Evolutionary conservation across 345 rosid species (phyloP).

Genomic region (Bretschneidera sinensis): DNA sequence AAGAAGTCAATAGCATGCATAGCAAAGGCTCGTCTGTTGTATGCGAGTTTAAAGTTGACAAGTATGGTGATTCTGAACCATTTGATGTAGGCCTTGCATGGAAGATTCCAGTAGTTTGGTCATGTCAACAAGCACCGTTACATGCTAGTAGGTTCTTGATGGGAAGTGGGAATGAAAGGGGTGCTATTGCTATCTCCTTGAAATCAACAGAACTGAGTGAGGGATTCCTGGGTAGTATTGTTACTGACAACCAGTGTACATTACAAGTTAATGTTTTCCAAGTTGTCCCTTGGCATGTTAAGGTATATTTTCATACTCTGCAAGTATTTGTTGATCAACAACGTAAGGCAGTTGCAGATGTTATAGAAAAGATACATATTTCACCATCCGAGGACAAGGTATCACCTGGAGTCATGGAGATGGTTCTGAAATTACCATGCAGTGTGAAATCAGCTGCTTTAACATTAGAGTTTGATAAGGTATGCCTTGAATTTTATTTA

Average conservation of each 20-base stretch:
- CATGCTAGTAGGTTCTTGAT: slow-evolving; percentile 78
- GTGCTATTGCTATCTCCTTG: slow-evolving; percentile 85
- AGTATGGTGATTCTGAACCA: slow-evolving; percentile 45
- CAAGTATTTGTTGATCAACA: slow-evolving; percentile 70
- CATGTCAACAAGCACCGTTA: slow-evolving; percentile 63
- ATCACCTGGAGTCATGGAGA: slow-evolving; percentile 91
- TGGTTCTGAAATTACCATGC: slow-evolving; percentile 78
- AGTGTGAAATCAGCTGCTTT: slow-evolving; percentile 64
- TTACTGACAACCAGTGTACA: slow-evolving; percentile 33
- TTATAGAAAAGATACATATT: slow-evolving; percentile 58
- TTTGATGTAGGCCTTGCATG: slow-evolving; percentile 71
- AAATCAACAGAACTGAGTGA: slow-evolving; percentile 44
- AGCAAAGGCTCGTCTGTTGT: slow-evolving; percentile 36
- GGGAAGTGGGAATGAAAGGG: slow-evolving; percentile 98
- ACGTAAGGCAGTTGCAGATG: slow-evolving; percentile 40
- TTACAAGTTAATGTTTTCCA: slow-evolving; percentile 71
- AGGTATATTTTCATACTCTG: slow-evolving; percentile 77
- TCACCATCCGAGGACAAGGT: slow-evolving; percentile 87
- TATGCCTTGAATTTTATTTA: slow-evolving; percentile 19
- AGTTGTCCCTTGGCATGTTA: slow-evolving; percentile 95
- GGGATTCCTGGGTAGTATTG: slow-evolving; percentile 20
- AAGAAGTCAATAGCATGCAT: slow-evolving; percentile 35
- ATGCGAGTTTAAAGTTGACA: slow-evolving; percentile 53
- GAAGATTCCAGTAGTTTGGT: slow-evolving; percentile 74
- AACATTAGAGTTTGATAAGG: slow-evolving; percentile 93